Evolutionary conservation across 2,329 filamentous ascomycete species (phyloP), one percentile per base, ranked within the genome.

Genomic region (Microsporum ferrugineum): DNA sequence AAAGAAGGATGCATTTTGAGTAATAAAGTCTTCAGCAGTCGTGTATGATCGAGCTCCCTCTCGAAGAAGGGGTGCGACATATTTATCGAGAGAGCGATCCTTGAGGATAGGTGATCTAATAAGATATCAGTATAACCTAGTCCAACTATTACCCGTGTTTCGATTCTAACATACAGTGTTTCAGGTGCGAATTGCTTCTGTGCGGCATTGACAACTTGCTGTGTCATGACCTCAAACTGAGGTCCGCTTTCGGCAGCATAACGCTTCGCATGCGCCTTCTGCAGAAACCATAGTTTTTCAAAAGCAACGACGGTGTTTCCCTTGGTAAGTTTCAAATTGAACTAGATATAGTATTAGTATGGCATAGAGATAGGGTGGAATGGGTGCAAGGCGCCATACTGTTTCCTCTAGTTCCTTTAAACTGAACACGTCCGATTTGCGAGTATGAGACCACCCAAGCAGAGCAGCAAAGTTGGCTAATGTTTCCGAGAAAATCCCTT

Each of bases 291-390:
- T 14, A 97, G 80, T 71, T 97, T 99, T 57, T 85, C 84, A 58
- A 86, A 82, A 23, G 88, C 85, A 17, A 96, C 89, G 12, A 88
- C 87, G 5, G 91, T 89, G 71, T 96, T 91, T 7, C 92, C 92
- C 67, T 88, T 89, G 2, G 91, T 97, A 75, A 96, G 95, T 69
- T 90, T 91, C 65, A 95, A 80, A 53, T 86, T 84, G 71, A 96
- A 92, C 82, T 89, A 63, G 14, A 38, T 7, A n/a, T 27, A 12
- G 49, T 23, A 55, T 56, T 17, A 60, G 58, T 17, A 29, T 31
- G 12, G 3, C 8, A 31, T 7, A 14, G 8, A 60, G 17, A 34
- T 47, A 45, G 49, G 33, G 57, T 23, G 12, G 23, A 55, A 58
- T n/a, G 38, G 55, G 38, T 51, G 23, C 27, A 12, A 31, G 51